A percentile compares a stretch with the other conserved stretches of the same genome.
Evolutionary conservation across 306 rosid species (phyloP).

Genomic region (Lathyrus tuberosus): DNA sequence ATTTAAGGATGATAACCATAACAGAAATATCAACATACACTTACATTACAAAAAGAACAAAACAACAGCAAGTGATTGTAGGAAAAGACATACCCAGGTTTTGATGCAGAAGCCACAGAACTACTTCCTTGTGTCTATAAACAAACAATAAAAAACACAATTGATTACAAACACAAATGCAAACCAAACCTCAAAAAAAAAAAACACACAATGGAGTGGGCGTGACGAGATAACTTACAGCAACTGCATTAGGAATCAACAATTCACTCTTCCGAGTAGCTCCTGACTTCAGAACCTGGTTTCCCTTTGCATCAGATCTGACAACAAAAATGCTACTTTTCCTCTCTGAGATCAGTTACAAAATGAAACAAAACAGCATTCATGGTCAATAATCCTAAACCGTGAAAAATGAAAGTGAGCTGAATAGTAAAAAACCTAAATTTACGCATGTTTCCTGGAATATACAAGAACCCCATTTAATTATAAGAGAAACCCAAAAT

Average conservation of each 20-base stretch:
- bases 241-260: conserved; percentile 77
- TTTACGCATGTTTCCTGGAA: background rate
- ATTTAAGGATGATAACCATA: too few relatives aligned
- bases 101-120: conserved; percentile 43
- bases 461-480: background rate
- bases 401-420: background rate
- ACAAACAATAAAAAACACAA: conserved; percentile 34
- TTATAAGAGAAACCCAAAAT: conserved; percentile 17
- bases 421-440: background rate
- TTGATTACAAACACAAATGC: conserved; percentile 6
- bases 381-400: background rate
- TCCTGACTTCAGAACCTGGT: conserved; percentile 30
- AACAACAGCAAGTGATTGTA: conserved; percentile 10
- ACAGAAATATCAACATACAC: too few relatives aligned
- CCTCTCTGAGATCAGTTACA: conserved; percentile 60
- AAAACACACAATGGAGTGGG: background rate
- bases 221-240: conserved; percentile 52
- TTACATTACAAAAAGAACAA: background rate
- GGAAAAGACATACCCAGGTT: conserved; percentile 44
- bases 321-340: conserved; percentile 54
- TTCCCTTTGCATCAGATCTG: conserved; percentile 69
- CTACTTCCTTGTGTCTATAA: conserved; percentile 43
- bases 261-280: conserved; percentile 50
- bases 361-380: conserved; percentile 10
- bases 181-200: conserved; percentile 5